A percentile compares a stretch with the other conserved stretches of the same genome.
Evolutionary conservation across 306 rosid species (phyloP).

Genomic region (Vicia faba): DNA sequence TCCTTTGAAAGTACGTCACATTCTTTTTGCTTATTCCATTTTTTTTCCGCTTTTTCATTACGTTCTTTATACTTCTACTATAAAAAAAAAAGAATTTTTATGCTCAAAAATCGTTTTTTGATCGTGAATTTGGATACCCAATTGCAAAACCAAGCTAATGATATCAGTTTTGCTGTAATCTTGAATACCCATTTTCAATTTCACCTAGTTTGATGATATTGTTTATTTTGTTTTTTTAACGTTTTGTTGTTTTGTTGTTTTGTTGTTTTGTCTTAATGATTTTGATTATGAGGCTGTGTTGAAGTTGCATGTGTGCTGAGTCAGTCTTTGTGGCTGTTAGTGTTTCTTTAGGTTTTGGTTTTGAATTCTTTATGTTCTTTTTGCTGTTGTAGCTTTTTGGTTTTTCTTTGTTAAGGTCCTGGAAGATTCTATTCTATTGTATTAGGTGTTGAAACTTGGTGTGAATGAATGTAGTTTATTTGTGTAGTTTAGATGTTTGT

Average conservation of each 20-base stretch:
- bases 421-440: slow-evolving; percentile 3
- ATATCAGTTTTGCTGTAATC: too few relatives aligned
- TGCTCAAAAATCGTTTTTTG: too few relatives aligned
- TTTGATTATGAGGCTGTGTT: slow-evolving; percentile 16
- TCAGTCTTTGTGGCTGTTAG: slow-evolving; percentile 9
- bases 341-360: background rate
- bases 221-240: background rate
- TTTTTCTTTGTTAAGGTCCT: background rate
- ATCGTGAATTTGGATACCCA: too few relatives aligned
- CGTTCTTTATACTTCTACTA: too few relatives aligned
- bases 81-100: too few relatives aligned
- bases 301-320: slow-evolving; percentile 12
- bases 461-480: background rate
- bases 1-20: too few relatives aligned
- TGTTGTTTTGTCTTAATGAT: slow-evolving; percentile 21
- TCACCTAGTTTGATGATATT: background rate
- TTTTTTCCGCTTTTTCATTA: too few relatives aligned
- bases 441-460: background rate
- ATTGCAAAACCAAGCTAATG: too few relatives aligned
- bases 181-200: background rate
- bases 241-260: background rate
- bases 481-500: background rate
- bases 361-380: slow-evolving; percentile 20
- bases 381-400: slow-evolving; percentile 19
- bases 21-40: too few relatives aligned